These are phyloP conservation scores for Aeminium ludgeri DNA, from an alignment of 495 filamentous ascomycete species.

Conservation along the genomic window DNA sequence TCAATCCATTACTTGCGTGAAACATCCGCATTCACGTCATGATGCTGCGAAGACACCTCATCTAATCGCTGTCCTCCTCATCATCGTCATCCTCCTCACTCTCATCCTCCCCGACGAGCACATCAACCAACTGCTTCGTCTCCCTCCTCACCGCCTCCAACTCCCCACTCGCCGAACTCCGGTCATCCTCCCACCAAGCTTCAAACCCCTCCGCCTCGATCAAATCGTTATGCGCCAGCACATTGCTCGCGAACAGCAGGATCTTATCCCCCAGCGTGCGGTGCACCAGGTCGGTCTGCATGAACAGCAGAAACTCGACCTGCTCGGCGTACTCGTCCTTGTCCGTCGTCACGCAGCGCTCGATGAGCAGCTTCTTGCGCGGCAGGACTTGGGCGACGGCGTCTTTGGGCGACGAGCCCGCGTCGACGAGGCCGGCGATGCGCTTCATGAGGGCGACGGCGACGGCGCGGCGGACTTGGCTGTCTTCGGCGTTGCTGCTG, in stretches of 20 bases:
- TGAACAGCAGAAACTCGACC: constrained; percentile 62
- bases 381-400: constrained; percentile 46
- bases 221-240: constrained; percentile 68
- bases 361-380: constrained; percentile 39
- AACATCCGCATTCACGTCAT: no score
- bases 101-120: constrained; percentile 65
- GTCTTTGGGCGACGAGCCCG: constrained; percentile 33
- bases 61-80: constrained; percentile 31
- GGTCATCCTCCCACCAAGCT: constrained; percentile 70
- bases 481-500: constrained; percentile 72
- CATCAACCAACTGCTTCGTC: constrained; percentile 67
- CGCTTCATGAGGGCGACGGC: constrained; percentile 71
- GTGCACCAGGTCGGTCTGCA: constrained; percentile 61
- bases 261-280: constrained; percentile 40
- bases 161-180: constrained; percentile 42
- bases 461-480: constrained; percentile 71
- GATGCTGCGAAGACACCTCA: no score
- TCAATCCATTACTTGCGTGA: no score
- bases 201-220: constrained; percentile 78
- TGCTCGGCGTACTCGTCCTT: constrained; percentile 51
- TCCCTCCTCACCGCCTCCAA: constrained; percentile 55
- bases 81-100: constrained; percentile 63
- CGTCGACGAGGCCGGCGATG: constrained; percentile 54
- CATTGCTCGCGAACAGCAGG: constrained; percentile 57
- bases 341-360: constrained; percentile 41